These are phyloP conservation scores for Penstemon davidsonii DNA, from an alignment of 257 asterid genomes.

Conservation along the genomic window DNA sequence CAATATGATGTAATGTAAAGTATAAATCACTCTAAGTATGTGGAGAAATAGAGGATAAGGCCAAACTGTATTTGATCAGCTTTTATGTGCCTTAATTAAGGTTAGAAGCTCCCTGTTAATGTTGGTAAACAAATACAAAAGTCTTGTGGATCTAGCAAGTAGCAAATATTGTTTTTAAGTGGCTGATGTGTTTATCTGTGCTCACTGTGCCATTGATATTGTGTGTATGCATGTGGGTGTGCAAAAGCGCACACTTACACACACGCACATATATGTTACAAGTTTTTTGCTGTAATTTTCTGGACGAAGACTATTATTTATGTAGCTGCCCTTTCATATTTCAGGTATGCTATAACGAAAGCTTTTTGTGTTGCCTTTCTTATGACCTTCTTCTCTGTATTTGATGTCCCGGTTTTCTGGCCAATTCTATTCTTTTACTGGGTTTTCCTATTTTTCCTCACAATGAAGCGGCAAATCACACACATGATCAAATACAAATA, in stretches of 20 bases:
- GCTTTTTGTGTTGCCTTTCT: conserved; percentile 81
- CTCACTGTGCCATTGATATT: too few relatives aligned
- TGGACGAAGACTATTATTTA: conserved; percentile 9
- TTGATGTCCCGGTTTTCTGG: conserved; percentile 95
- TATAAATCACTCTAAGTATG: not conserved
- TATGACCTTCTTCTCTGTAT: conserved; percentile 75
- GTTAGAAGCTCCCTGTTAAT: not conserved
- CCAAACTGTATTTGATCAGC: conserved; percentile 10
- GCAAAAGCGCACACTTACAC: not conserved
- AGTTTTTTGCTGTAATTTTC: not conserved
- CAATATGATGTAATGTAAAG: too few relatives aligned
- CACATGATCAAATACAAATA: conserved; percentile 88
- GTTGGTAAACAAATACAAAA: not conserved
- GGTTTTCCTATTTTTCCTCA: conserved; percentile 74
- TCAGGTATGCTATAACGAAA: conserved; percentile 92
- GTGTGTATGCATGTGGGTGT: not conserved
- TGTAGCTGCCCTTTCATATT: conserved; percentile 10
- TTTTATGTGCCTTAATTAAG: conserved; percentile 12
- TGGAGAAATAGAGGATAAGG: not conserved
- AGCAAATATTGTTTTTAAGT: not conserved
- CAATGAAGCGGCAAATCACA: conserved; percentile 83
- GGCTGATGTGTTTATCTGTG: not conserved
- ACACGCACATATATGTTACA: not conserved
- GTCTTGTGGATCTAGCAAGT: conserved; percentile 7
- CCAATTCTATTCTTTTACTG: conserved; percentile 81